These are phyloP conservation scores for Lichtheimia hyalospora DNA, from an alignment of 371 early-diverging fungal species.

Conservation along the genomic window DNA sequence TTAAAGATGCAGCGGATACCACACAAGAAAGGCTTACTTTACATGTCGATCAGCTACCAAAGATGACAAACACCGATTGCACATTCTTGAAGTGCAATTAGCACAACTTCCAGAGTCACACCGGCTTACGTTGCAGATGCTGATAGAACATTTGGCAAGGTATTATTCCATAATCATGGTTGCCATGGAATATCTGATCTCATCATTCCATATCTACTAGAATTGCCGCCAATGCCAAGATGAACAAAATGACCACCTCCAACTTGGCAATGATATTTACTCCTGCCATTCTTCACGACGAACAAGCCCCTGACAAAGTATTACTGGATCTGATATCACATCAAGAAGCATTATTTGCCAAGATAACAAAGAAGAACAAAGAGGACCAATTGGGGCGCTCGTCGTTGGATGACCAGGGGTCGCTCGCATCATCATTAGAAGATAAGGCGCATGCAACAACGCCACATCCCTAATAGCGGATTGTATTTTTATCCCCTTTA, in stretches of 20 bases:
- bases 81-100: conserved; percentile 24
- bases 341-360: too few relatives aligned
- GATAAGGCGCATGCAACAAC: too few relatives aligned
- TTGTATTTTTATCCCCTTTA: too few relatives aligned
- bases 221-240: conserved; percentile 36
- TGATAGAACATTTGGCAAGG: conserved; percentile 55
- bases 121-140: conserved; percentile 44
- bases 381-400: too few relatives aligned
- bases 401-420: too few relatives aligned
- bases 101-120: conserved; percentile 40
- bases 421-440: too few relatives aligned
- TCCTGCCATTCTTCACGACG: conserved; percentile 65
- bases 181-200: neutral
- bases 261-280: conserved; percentile 61
- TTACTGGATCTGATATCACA: too few relatives aligned
- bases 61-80: conserved; percentile 20
- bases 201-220: conserved; percentile 10
- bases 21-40: too few relatives aligned
- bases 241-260: conserved; percentile 58
- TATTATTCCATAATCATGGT: conserved; percentile 11
- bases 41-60: conserved; percentile 8
- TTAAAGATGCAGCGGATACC: neutral
- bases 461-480: too few relatives aligned
- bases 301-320: conserved; percentile 25
- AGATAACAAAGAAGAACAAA: too few relatives aligned